These are phyloP conservation scores for Aspergillus phoenicis DNA, from an alignment of 2,329 filamentous ascomycete species.

Conservation along the genomic window DNA sequence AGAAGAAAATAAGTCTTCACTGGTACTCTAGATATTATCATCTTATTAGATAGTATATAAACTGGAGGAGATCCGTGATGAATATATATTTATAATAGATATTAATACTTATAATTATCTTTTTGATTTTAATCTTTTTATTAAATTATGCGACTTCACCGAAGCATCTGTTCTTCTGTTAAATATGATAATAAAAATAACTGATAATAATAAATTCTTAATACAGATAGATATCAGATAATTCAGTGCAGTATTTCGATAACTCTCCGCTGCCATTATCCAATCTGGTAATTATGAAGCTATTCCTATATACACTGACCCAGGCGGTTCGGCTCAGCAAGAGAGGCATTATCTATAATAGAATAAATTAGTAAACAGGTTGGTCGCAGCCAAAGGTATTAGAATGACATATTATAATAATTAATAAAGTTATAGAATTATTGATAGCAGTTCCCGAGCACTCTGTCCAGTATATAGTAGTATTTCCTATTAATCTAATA, in stretches of 20 bases:
- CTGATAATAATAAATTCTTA: conserved; percentile 31
- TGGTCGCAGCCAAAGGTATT: no score
- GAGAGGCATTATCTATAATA: no score
- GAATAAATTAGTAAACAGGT: no score
- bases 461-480: no score
- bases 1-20: conserved; percentile 19
- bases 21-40: conserved; percentile 27
- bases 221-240: conserved; percentile 34
- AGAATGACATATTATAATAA: no score
- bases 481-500: no score
- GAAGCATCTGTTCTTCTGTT: conserved; percentile 29
- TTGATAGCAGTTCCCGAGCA: no score
- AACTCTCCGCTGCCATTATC: no score
- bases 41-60: conserved; percentile 28
- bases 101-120: conserved; percentile 34
- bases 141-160: conserved; percentile 35
- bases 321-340: no score
- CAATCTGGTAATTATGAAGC: no score
- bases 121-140: conserved; percentile 27
- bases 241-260: conserved; percentile 32
- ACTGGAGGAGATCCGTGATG: conserved; percentile 29
- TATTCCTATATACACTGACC: no score
- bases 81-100: conserved; percentile 32
- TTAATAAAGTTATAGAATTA: no score
- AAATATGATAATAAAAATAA: conserved; percentile 28